Evolutionary conservation across 108 stramenopile species (phyloP).

Genomic region (Nitzschia sp.): DNA sequence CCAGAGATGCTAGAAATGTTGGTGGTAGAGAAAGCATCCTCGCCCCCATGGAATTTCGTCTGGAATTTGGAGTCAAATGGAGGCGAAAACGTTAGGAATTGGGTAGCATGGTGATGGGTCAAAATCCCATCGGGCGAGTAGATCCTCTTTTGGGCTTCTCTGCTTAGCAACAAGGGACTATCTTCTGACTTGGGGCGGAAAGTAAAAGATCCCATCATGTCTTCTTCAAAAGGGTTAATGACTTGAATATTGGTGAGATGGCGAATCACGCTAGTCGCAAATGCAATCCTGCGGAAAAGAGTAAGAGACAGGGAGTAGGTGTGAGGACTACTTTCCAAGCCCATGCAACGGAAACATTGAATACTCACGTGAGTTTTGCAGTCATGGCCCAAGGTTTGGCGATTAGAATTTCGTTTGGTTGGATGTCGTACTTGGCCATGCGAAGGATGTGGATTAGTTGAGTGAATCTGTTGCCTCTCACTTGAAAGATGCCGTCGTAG

Average conservation of each 20-base stretch:
- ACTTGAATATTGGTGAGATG: slow-evolving; percentile 31
- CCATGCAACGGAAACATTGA: background rate
- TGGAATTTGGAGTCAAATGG: slow-evolving; percentile 24
- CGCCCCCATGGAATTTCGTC: background rate
- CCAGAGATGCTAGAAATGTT: background rate
- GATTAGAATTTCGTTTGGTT: slow-evolving; percentile 45
- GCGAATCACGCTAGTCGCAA: slow-evolving; percentile 21
- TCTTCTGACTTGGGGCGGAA: slow-evolving; percentile 21
- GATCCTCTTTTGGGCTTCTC: slow-evolving; percentile 35
- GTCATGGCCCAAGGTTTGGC: slow-evolving; percentile 57
- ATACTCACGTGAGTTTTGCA: slow-evolving; percentile 33
- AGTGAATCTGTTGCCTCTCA: slow-evolving; percentile 33
- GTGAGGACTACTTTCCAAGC: background rate
- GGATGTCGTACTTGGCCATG: slow-evolving; percentile 45
- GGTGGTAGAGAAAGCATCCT: background rate
- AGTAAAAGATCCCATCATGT: background rate
- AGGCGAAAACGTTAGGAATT: slow-evolving; percentile 45
- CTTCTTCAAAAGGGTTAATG: slow-evolving; percentile 14
- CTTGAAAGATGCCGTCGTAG: slow-evolving; percentile 57
- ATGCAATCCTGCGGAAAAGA: slow-evolving; percentile 11
- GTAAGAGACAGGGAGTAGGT: background rate
- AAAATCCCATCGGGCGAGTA: slow-evolving; percentile 42
- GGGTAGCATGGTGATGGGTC: slow-evolving; percentile 48
- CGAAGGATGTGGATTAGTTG: slow-evolving; percentile 48
- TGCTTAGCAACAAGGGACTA: slow-evolving; percentile 32